Evolutionary conservation across 176 grass and related monocot genomes (phyloP).

Genomic region (Tuctoria greenei): DNA sequence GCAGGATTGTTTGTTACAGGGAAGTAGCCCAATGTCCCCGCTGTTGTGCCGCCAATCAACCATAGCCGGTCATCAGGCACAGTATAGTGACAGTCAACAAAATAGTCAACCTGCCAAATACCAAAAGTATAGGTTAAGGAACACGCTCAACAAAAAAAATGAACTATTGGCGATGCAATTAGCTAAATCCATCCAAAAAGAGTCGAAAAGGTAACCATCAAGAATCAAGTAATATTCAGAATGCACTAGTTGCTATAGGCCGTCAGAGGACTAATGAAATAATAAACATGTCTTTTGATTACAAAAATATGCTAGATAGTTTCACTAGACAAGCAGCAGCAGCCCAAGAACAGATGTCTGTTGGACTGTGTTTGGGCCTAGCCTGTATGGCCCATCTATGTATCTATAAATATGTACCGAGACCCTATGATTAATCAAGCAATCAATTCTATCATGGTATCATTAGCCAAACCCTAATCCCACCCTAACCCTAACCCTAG

Average conservation of each 20-base stretch:
- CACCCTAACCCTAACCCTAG: too few relatives aligned
- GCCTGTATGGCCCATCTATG: too few relatives aligned
- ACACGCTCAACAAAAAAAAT: not conserved
- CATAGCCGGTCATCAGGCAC: conserved; percentile 59
- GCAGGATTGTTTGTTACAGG: conserved; percentile 48
- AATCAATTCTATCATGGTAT: too few relatives aligned
- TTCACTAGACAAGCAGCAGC: not conserved
- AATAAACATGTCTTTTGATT: not conserved
- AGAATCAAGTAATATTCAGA: not conserved
- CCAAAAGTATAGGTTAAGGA: not conserved
- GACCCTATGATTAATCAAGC: too few relatives aligned
- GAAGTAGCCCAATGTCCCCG: conserved; percentile 82
- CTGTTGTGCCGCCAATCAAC: conserved; percentile 67
- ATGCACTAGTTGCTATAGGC: not conserved
- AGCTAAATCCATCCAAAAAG: not conserved
- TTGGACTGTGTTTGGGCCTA: too few relatives aligned
- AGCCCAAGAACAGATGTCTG: not conserved
- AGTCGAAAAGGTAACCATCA: not conserved
- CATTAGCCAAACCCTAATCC: too few relatives aligned
- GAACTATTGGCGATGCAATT: not conserved
- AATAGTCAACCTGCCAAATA: conserved; percentile 76
- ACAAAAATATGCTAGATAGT: not conserved
- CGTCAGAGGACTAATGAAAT: not conserved
- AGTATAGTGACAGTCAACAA: conserved; percentile 92
- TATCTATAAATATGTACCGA: too few relatives aligned